Percentiles rank a stretch among this genome's conserved stretches.
These are phyloP conservation scores for Debaryomyces udenii DNA, from an alignment of 1,139 yeast genomes.

Conservation along the genomic window DNA sequence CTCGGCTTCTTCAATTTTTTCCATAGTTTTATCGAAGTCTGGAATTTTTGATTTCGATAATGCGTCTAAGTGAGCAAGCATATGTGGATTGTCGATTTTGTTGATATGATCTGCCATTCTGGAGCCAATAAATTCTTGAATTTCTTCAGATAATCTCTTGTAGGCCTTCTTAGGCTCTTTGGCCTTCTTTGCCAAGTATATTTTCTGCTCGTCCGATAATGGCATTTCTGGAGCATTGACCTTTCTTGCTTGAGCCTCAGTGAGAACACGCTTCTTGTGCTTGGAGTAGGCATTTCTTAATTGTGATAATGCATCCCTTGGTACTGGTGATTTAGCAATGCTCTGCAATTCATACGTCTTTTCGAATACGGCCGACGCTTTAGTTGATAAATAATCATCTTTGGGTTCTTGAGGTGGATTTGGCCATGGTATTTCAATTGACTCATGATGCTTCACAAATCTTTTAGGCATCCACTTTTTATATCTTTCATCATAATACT, in stretches of 20 bases:
- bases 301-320: constrained; percentile 63
- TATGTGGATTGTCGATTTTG: constrained; percentile 40
- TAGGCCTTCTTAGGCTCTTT: constrained; percentile 48
- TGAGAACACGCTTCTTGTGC: constrained; percentile 58
- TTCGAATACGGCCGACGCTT: constrained; percentile 61
- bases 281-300: constrained; percentile 73
- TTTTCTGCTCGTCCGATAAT: constrained; percentile 61
- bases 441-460: constrained; percentile 68
- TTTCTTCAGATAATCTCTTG: constrained; percentile 63
- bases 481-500: constrained; percentile 74
- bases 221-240: constrained; percentile 82
- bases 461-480: constrained; percentile 77
- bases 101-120: constrained; percentile 61
- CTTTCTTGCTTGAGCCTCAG: constrained; percentile 63
- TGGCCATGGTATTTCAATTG: constrained; percentile 88
- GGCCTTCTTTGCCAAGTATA: constrained; percentile 61
- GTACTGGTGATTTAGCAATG: constrained; percentile 68
- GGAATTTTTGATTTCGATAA: constrained; percentile 35
- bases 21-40: constrained; percentile 35
- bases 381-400: constrained; percentile 63
- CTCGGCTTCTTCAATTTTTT: constrained; percentile 18
- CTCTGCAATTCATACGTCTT: constrained; percentile 77
- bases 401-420: constrained; percentile 63
- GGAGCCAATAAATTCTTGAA: constrained; percentile 69
- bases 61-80: constrained; percentile 44